phyloP scores from a whole-genome alignment of 345 rosid species.

The Cardamine occulta region DNA sequence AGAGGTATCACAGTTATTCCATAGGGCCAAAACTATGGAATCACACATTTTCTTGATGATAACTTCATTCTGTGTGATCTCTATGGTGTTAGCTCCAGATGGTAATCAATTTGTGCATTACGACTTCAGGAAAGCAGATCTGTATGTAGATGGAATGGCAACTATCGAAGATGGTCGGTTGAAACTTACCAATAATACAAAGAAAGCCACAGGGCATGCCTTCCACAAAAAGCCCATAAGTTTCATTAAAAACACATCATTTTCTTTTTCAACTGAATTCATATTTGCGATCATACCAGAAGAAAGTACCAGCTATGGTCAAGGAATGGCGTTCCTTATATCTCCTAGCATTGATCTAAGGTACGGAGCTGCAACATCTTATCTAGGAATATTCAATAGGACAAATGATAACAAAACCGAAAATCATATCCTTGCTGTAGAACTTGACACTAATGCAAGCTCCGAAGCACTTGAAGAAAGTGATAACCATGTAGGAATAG shows the following conservation, averaged over 20 bases:
- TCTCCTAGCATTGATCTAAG: neutral
- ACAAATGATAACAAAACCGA: neutral
- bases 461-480: neutral
- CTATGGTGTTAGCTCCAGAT: neutral
- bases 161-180: neutral
- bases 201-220: neutral
- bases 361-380: neutral
- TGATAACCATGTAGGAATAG: neutral
- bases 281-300: neutral
- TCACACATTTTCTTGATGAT: neutral
- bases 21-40: neutral
- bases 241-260: no score
- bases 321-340: neutral
- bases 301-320: neutral
- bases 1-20: neutral
- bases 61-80: neutral
- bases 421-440: neutral
- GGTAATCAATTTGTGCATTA: neutral
- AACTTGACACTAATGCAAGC: conserved; percentile 10
- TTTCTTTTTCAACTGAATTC: neutral
- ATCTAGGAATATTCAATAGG: neutral
- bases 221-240: neutral
- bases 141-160: neutral
- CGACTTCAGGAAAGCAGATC: neutral
- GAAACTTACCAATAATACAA: neutral